Percentiles rank a stretch among this genome's conserved stretches.
Conservation (phyloP, 2,329 filamentous ascomycete genomes). For the Diaporthe sp. region DNA sequence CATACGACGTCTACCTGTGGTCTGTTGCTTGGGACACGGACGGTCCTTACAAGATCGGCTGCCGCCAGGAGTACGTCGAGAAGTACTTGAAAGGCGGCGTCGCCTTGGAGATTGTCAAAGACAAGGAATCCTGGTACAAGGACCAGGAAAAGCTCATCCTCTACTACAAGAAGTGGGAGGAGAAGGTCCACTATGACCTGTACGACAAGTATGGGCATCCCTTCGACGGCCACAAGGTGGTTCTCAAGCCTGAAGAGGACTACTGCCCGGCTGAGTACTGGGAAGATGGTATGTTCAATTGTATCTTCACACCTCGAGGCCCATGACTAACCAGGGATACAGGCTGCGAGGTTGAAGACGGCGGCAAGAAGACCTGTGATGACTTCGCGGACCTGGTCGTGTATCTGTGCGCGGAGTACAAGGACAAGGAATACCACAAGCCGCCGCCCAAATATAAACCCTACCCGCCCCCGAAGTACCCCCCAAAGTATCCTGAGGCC, state of each 20-base stretch:
- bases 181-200: conserved; percentile 33
- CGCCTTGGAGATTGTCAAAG: conserved; percentile 31
- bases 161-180: conserved; percentile 32
- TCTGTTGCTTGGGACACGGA: conserved; percentile 35
- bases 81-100: conserved; percentile 36
- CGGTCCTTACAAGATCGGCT: conserved; percentile 35
- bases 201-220: conserved; percentile 35
- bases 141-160: conserved; percentile 34
- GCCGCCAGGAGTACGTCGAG: conserved; percentile 31
- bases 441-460: not conserved
- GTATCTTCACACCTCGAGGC: too few relatives aligned
- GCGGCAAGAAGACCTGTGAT: conserved; percentile 33
- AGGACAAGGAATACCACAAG: not conserved
- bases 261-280: conserved; percentile 27
- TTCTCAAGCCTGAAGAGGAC: conserved; percentile 31
- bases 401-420: conserved; percentile 24
- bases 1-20: conserved; percentile 34
- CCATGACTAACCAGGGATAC: not conserved
- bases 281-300: conserved; percentile 23
- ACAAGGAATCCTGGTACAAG: conserved; percentile 19
- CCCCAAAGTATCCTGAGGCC: not conserved
- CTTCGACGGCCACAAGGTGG: conserved; percentile 27
- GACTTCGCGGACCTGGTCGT: conserved; percentile 15
- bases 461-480: not conserved
- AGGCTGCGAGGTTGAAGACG: conserved; percentile 19